Base-by-base conservation (phyloP, 2,329 filamentous ascomycete species). In the Amphichorda felina region DNA sequence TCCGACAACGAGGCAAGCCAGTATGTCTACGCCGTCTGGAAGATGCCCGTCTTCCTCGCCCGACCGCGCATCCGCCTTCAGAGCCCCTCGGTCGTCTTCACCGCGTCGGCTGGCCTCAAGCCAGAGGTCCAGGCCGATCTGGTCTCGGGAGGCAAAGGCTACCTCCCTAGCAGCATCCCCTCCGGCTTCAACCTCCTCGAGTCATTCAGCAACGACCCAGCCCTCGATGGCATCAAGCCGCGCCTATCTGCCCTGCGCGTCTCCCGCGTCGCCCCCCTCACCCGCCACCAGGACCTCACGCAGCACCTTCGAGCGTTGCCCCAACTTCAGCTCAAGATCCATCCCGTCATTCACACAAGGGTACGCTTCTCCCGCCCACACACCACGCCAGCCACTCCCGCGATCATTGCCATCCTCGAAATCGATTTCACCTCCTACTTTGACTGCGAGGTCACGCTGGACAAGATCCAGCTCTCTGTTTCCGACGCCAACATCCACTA, bases 141-240 rank as follows among this genome's bases (percentile, higher is more conserved):
- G 11, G 43, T 40, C 36, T 41, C 47, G 9, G 33, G 29, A 8
- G 54, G 59, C 8, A 65, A 72, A 39, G 77, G 81, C 35, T 86
- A 85, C 48, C 66, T 89, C 22, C 71, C 73, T 25, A 84, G 79
- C 48, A 73, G 76, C 38, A 58, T 78, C 18, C 77, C 83, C 1
- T 70, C 78, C 6, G 78, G 81, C 2, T 64, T 84, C 42, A 91
- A 89, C 52, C 63, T 89, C n/a, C 70, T 91, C 11, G 79, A 83
- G 49, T 71, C 83, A 3, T 82, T 89, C 41, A 67, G 70, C 35
- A 65, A 64, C 41, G 82, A 87, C 49, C 72, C 76, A 16, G 69
- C 68, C 18, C 61, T 86, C 14, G 63, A 60, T 13, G 74, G 77
- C 25, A 60, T 75, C 18, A 67, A 68, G 44, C 80, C 83, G 32